These are phyloP conservation scores for Nicotiana tomentosiformis DNA, from an alignment of 257 asterid species.

Conservation along the genomic window DNA sequence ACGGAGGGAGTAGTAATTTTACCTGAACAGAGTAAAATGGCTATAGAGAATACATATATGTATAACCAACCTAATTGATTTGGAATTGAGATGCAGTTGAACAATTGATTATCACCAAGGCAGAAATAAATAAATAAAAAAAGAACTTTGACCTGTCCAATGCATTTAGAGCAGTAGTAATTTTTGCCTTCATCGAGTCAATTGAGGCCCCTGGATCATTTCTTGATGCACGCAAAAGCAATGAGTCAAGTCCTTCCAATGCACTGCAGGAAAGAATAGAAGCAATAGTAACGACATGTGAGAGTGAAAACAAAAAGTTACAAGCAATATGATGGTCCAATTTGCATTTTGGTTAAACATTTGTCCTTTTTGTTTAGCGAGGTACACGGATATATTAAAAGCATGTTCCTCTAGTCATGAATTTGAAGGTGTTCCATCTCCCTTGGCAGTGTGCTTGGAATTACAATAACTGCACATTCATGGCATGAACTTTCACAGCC, in stretches of 20 bases:
- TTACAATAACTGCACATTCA: background rate
- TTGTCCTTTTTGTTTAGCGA: background rate
- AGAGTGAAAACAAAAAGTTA: background rate
- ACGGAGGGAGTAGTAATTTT: background rate
- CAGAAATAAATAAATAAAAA: background rate
- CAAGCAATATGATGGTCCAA: background rate
- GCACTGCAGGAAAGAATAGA: slow-evolving; percentile 40
- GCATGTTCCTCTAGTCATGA: background rate
- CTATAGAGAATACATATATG: background rate
- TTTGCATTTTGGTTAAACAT: background rate
- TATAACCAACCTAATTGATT: background rate
- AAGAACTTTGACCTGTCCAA: slow-evolving; percentile 53
- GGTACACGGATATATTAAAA: background rate
- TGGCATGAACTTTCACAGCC: background rate
- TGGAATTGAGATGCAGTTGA: background rate
- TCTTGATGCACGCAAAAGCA: slow-evolving; percentile 79
- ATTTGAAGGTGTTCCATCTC: background rate
- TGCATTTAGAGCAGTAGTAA: slow-evolving; percentile 50
- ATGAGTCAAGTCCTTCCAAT: slow-evolving; percentile 91
- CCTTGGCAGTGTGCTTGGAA: background rate
- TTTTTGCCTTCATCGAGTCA: slow-evolving; percentile 57
- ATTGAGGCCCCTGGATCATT: slow-evolving; percentile 49
- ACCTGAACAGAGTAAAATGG: background rate
- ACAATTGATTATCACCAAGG: background rate
- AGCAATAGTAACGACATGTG: background rate